Conservation (phyloP, 2,329 filamentous ascomycete species). For the Aphanocladium album region DNA sequence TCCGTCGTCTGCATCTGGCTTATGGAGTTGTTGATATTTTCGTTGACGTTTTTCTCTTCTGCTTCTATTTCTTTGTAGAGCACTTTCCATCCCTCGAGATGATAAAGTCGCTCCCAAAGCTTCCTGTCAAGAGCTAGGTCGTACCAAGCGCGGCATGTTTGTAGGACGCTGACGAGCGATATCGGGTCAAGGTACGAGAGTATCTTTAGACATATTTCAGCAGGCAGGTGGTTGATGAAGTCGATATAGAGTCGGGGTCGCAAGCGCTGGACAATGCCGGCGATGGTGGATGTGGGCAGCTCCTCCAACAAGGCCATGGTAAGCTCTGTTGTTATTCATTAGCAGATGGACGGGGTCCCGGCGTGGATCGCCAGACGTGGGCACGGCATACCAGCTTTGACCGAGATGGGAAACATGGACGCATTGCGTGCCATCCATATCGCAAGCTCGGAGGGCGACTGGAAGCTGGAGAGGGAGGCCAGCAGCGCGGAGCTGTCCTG, state of each 20-base stretch:
- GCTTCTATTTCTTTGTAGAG: conserved; percentile 58
- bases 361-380: neutral
- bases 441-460: conserved; percentile 40
- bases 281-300: conserved; percentile 73
- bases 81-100: conserved; percentile 79
- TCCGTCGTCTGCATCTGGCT: conserved; percentile 42
- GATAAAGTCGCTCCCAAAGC: conserved; percentile 81
- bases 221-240: conserved; percentile 77
- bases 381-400: conserved; percentile 43
- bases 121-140: conserved; percentile 74
- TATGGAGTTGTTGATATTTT: conserved; percentile 33
- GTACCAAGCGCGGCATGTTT: conserved; percentile 78
- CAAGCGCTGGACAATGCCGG: conserved; percentile 72
- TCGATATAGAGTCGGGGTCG: conserved; percentile 87
- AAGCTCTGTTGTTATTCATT: conserved; percentile 58
- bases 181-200: conserved; percentile 78
- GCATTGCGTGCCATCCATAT: conserved; percentile 48
- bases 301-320: conserved; percentile 73
- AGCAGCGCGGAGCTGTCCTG: conserved; percentile 29
- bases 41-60: conserved; percentile 59
- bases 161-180: conserved; percentile 74
- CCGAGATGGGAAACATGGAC: conserved; percentile 41
- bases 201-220: conserved; percentile 86
- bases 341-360: neutral
- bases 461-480: conserved; percentile 29